A percentile compares a stretch with the other conserved stretches of the same genome.
phyloP scores from a whole-genome alignment of 176 grass and related monocot genomes.

The Pharus latifolius region DNA sequence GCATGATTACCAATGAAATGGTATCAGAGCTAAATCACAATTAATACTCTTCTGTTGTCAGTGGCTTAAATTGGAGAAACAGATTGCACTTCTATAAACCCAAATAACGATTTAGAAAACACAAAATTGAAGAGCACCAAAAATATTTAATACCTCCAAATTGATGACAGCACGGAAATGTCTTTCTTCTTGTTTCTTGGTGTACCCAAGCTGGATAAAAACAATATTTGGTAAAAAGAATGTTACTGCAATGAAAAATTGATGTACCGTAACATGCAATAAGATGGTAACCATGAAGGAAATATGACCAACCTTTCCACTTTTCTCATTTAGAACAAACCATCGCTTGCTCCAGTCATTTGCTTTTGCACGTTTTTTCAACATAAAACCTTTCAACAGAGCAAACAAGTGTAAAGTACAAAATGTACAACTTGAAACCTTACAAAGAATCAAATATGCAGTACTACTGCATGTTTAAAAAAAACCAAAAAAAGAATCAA shows the following conservation, averaged over 20 bases:
- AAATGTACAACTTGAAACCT: neutral
- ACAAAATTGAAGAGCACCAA: neutral
- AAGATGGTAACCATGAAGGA: neutral
- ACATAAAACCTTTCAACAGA: constrained; percentile 48
- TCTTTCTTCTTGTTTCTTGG: constrained; percentile 80
- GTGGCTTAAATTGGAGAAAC: neutral
- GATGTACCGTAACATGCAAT: neutral
- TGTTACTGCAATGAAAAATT: neutral
- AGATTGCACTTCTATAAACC: neutral
- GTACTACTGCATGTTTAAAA: too few relatives aligned
- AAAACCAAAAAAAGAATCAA: neutral
- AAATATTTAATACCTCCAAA: constrained; percentile 50
- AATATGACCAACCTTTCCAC: constrained; percentile 51
- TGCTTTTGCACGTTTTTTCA: constrained; percentile 66
- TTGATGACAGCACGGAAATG: constrained; percentile 71
- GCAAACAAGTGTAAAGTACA: constrained; percentile 2
- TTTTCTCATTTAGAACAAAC: constrained; percentile 94
- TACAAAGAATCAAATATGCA: neutral
- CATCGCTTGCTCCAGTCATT: constrained; percentile 79
- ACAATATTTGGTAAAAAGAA: neutral
- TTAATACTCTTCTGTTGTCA: neutral
- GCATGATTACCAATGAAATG: neutral
- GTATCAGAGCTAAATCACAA: neutral
- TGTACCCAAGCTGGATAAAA: constrained; percentile 74
- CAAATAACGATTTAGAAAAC: neutral